Evolutionary conservation across 2,329 filamentous ascomycete genomes (phyloP), one percentile per base, ranked within the genome.

Genomic region (Neofusicoccum sp.): DNA sequence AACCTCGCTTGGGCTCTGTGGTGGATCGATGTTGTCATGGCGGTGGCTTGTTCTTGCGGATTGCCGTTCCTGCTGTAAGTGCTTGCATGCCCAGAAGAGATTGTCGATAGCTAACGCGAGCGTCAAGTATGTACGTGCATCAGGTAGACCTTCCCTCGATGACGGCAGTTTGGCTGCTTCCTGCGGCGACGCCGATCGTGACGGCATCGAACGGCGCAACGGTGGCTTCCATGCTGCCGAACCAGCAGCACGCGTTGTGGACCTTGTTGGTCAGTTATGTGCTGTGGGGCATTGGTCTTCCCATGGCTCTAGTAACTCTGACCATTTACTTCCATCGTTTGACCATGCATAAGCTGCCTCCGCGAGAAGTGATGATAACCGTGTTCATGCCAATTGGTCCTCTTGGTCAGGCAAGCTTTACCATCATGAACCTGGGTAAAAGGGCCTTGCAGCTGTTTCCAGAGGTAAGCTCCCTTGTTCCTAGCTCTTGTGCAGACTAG

Each of bases 281-380:
- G 14, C 82, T 90, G 65, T 90, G 86, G 86, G 87, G 87, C 0
- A 84, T 85, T 61, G 85, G 86, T 4, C 79, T 80, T 2, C 83
- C 82, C 0, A 73, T 90, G 54, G 83, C 86, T 1, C 81, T 86
- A 71, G 79, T 82, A 43, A 81, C 89, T 20, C 75, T 90, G 28
- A 84, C 84, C 9, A 81, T 90, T 38, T 91, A 90, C 72, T 89
- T 89, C 68, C 84, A 88, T 62, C 85, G 88, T 9, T 78, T 91
- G 8, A 85, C 84, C 3, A 71, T 90, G 2, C 83, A 90, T 72
- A 85, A 86, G 40, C 78, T 90, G 12, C 87, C 87, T 0, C 82
- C 86, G 1, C 79, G 83, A 51, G 88, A 89, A 68, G 83, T 86
- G 60, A 86, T 90, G 44, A 86, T 89, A 8, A 87, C 84, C 2